These are phyloP conservation scores for Pseudopithomyces chartarum DNA, from an alignment of 2,329 filamentous ascomycete species.

Conservation along the genomic window DNA sequence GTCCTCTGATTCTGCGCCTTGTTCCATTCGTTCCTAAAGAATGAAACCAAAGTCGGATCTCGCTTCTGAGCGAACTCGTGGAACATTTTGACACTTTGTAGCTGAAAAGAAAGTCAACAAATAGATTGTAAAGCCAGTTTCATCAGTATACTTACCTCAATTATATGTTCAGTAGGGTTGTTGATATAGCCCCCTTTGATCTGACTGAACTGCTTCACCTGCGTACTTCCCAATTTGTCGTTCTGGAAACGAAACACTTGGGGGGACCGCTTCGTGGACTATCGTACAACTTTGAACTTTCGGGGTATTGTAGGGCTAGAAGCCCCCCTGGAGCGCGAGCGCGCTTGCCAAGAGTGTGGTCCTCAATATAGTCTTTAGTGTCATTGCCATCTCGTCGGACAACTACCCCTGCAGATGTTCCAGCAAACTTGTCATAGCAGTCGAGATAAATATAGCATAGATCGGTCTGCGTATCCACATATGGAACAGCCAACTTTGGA, in stretches of 20 bases:
- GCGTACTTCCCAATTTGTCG: neutral
- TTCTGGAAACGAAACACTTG: neutral
- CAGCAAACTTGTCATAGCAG: neutral
- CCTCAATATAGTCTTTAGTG: too few species aligned
- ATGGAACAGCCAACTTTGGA: neutral
- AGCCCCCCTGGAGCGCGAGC: neutral
- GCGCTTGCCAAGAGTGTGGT: neutral
- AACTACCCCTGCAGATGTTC: neutral
- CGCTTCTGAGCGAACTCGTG: neutral
- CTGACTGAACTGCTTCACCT: neutral
- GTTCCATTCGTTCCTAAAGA: neutral
- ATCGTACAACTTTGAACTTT: neutral
- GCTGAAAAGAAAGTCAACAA: neutral
- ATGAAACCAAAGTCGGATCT: neutral
- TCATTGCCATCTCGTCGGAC: neutral
- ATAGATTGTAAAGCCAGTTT: neutral
- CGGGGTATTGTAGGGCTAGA: neutral
- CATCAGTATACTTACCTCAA: neutral
- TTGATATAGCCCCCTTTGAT: neutral
- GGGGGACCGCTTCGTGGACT: neutral
- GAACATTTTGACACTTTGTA: neutral
- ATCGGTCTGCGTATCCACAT: neutral
- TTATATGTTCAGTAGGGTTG: neutral
- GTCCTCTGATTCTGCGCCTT: neutral
- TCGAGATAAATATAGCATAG: neutral